Conservation (phyloP, 1,139 yeast genomes). For the Pichia sp. region DNA sequence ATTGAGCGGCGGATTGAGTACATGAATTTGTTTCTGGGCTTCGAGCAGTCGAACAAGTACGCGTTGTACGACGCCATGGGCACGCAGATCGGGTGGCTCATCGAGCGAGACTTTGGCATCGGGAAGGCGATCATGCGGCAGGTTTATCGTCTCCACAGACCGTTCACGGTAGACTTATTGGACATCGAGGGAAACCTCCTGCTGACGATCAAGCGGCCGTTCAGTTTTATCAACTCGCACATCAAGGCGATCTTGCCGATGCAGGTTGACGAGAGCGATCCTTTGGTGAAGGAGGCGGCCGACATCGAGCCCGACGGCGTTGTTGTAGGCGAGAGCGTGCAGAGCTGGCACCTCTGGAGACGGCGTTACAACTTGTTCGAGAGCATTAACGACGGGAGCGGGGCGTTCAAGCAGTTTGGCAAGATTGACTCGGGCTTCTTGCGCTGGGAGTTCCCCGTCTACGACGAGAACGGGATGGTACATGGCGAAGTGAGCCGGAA, state of each 20-base stretch:
- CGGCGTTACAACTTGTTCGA: slow-evolving; percentile 76
- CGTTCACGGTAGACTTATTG: slow-evolving; percentile 76
- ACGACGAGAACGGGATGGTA: slow-evolving; percentile 51
- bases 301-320: slow-evolving; percentile 36
- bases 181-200: slow-evolving; percentile 67
- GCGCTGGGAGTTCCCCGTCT: slow-evolving; percentile 79
- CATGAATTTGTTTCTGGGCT: slow-evolving; percentile 81
- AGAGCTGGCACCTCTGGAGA: slow-evolving; percentile 94
- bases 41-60: slow-evolving; percentile 86
- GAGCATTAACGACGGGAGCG: slow-evolving; percentile 28
- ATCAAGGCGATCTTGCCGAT: slow-evolving; percentile 66
- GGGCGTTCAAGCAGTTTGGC: slow-evolving; percentile 69
- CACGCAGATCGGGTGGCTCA: slow-evolving; percentile 70
- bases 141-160: slow-evolving; percentile 75
- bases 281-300: slow-evolving; percentile 3
- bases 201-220: slow-evolving; percentile 72
- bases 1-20: slow-evolving; percentile 84
- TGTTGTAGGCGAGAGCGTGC: slow-evolving; percentile 76
- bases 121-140: slow-evolving; percentile 72
- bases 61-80: slow-evolving; percentile 71
- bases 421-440: slow-evolving; percentile 81
- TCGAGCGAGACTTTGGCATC: slow-evolving; percentile 73
- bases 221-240: slow-evolving; percentile 83
- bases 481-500: slow-evolving; percentile 81
- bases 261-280: slow-evolving; percentile 12